Evolutionary conservation across 768 basidiomycete species (phyloP), one percentile per base, ranked within the genome.

Genomic region (Solioccasus polychromus): DNA sequence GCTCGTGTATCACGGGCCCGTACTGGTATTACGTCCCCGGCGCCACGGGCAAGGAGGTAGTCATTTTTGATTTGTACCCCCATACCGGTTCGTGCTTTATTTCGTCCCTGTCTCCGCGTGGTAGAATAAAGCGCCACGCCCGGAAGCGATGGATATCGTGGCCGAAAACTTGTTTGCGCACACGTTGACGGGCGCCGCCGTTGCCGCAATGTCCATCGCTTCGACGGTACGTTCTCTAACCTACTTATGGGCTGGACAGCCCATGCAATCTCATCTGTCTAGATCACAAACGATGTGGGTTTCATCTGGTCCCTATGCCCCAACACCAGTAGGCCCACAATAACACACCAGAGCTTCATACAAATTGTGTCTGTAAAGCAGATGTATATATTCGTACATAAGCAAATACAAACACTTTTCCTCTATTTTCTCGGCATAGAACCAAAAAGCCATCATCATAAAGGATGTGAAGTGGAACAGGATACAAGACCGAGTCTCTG

Each of bases 11-110:
- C 18, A 68, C 60, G 19, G 77, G 83, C 54, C 81, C 79, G 5
- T 82, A 79, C 64, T 83, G 80, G 79, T 79, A 82, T 57, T 64
- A 55, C 36, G 78, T 82, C 0, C 48, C 68, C 3, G 71, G 72
- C 18, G 78, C 79, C 8, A 80, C 79, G 1, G 78, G 80, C 23
- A 78, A 75, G 50, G 80, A 83, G 60, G 77, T 77, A 19, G 67
- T 67, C 6, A 81, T 83, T 37, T 71, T 82, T 29, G 81, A 82
- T 54, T 60, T 83, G 19, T 78, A 79, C 48, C 74, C 75, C 3
- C 66, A 67, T n/a, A 82, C 80, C 8, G 73, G 78, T 78, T 18
- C 5, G 42, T n/a, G n/a, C n/a, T n/a, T n/a, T n/a, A n/a, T n/a
- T n/a, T n/a, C n/a, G n/a, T n/a, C n/a, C n/a, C n/a, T n/a, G n/a